Percentiles rank a stretch among this genome's conserved stretches.
phyloP scores from a whole-genome alignment of 2,329 filamentous ascomycete species.

The Ophiostoma pallidulum region DNA sequence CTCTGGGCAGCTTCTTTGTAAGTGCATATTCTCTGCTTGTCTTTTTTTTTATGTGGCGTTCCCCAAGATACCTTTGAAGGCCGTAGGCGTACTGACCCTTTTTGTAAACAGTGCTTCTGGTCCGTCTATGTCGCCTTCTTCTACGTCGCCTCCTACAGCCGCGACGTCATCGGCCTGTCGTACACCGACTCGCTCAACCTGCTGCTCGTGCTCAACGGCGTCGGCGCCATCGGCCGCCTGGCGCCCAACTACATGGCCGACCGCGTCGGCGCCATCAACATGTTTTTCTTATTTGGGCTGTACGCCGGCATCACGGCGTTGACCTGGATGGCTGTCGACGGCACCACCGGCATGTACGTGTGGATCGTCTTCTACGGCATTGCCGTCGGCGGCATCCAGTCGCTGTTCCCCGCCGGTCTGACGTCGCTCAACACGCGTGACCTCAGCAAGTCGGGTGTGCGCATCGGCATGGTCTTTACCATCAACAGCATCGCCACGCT shows the following conservation, averaged over 20 bases:
- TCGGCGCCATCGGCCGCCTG: slow-evolving; percentile 48
- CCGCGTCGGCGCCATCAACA: slow-evolving; percentile 48
- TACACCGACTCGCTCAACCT: slow-evolving; percentile 48
- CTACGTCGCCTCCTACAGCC: slow-evolving; percentile 44
- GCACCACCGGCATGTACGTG: slow-evolving; percentile 43
- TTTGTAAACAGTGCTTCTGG: slow-evolving; percentile 34
- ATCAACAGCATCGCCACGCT: slow-evolving; percentile 45
- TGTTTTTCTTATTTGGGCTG: slow-evolving; percentile 42
- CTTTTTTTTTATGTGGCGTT: background rate
- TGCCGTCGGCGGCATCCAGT: slow-evolving; percentile 53
- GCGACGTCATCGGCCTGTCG: slow-evolving; percentile 32
- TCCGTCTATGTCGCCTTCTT: slow-evolving; percentile 50
- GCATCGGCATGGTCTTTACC: slow-evolving; percentile 51
- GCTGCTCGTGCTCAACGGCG: slow-evolving; percentile 55
- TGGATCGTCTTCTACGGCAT: slow-evolving; percentile 58
- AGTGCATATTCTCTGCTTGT: slow-evolving; percentile 18
- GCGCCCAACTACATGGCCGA: slow-evolving; percentile 52
- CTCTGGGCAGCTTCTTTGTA: slow-evolving; percentile 38
- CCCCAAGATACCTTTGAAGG: too few relatives aligned
- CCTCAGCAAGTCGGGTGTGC: slow-evolving; percentile 40
- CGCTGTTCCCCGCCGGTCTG: slow-evolving; percentile 54
- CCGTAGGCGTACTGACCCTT: background rate
- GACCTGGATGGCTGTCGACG: slow-evolving; percentile 49
- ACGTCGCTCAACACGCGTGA: slow-evolving; percentile 42
- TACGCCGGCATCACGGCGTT: slow-evolving; percentile 36